Base-by-base conservation (phyloP, 1,284 basidiomycete species). In the Trichosporon asahii region DNA sequence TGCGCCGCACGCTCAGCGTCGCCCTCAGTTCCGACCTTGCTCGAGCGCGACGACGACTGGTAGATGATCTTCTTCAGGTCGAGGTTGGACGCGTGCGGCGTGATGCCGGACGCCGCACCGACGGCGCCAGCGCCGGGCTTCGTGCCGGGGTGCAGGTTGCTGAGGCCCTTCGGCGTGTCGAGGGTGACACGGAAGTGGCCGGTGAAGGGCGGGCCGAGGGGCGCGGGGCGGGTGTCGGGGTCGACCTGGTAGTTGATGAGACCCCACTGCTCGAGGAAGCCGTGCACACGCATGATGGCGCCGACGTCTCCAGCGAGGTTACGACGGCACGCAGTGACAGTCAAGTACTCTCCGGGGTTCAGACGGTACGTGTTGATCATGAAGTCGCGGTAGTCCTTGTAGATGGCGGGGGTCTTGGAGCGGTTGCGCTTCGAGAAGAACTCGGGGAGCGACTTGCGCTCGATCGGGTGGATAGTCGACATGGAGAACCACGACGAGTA, bases 311-410 rank as follows among this genome's bases (percentile, higher is more conserved):
- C 97, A 3, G 96, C 96, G 72, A 99, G 84, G 84, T 99, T 99
- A 74, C 97, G 86, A 77, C 96, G 85, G 80, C 96, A 99, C 1
- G 96, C 96, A 1, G 96, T 99, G 72, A 99, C 94, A 8, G 97
- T 99, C 69, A 99, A 88, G 80, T 99, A 99, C 83, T 99, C 96
- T 55, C 89, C 89, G 0, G 96, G 97, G 74, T 97, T 89, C 65
- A 99, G 87, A 57, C 96, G 88, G 85, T 98, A 99, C 2, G 96
- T 96, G 85, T 99, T 98, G 84, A 99, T 90, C 94, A 99, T 99
- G 78, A 99, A 99, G 86, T 99, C 96, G 73, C 96, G 90, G 82
- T 99, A 99, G 83, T 98, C 96, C 84, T 98, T 99, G 88, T 99
- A 99, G 75, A 98, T 94, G 33, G 92, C 88, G 0, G 96, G 96